A percentile compares a stretch with the other conserved stretches of the same genome.
phyloP scores from a whole-genome alignment of 495 filamentous ascomycete species.

The Penicillium cataractarum region DNA sequence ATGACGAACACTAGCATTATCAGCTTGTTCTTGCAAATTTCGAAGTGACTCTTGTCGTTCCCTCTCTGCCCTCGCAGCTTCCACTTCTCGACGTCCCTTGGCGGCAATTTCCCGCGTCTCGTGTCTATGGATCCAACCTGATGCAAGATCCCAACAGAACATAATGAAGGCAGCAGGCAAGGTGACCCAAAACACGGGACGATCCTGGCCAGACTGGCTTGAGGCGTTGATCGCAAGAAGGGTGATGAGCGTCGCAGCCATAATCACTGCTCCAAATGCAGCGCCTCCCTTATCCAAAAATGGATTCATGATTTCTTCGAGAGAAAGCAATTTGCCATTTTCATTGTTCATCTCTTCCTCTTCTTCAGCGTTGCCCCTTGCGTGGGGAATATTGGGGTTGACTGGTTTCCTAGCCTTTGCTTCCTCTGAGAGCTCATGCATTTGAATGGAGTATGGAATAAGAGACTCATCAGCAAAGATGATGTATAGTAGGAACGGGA shows the following conservation, averaged over 20 bases:
- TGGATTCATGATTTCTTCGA: slow-evolving; percentile 73
- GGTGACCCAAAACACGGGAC: slow-evolving; percentile 62
- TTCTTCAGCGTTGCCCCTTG: slow-evolving; percentile 56
- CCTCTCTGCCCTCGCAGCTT: slow-evolving; percentile 45
- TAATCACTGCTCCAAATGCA: slow-evolving; percentile 60
- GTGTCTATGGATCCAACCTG: slow-evolving; percentile 59
- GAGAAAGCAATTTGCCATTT: slow-evolving; percentile 52
- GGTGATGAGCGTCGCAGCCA: slow-evolving; percentile 62
- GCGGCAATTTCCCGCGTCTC: slow-evolving; percentile 63
- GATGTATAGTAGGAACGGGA: slow-evolving; percentile 66
- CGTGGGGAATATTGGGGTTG: slow-evolving; percentile 69
- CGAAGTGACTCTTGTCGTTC: slow-evolving; percentile 12
- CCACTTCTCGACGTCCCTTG: slow-evolving; percentile 54
- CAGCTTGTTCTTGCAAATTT: slow-evolving; percentile 11
- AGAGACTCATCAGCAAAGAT: slow-evolving; percentile 63
- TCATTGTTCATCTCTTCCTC: slow-evolving; percentile 46
- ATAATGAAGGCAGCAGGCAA: slow-evolving; percentile 64
- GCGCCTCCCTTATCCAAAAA: slow-evolving; percentile 67
- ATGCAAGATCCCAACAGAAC: slow-evolving; percentile 62
- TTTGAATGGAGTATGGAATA: slow-evolving; percentile 63
- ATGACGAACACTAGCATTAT: not conserved
- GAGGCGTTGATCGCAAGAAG: slow-evolving; percentile 62
- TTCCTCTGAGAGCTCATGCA: slow-evolving; percentile 63
- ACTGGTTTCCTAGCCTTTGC: slow-evolving; percentile 55
- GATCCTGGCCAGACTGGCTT: slow-evolving; percentile 30